Evolutionary conservation across 2,329 filamentous ascomycete genomes (phyloP).

Genomic region (Neobulgaria alba): DNA sequence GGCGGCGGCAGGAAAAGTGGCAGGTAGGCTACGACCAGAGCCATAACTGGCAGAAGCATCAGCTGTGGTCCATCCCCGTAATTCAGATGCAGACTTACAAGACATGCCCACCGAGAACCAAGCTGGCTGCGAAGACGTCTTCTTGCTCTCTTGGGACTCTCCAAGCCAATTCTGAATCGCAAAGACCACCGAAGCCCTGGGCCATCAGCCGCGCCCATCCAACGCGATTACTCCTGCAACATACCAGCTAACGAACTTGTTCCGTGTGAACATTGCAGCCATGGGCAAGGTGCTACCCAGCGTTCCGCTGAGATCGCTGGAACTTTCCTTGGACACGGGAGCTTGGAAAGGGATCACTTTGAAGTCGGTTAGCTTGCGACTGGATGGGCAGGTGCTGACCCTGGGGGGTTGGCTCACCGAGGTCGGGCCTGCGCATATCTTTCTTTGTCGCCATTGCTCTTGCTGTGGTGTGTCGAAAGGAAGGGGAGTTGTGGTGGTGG

Average conservation of each 20-base stretch:
- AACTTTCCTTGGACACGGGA: conserved; percentile 55
- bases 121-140: conserved; percentile 58
- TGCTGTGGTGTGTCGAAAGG: too few species aligned
- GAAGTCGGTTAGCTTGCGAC: conserved; percentile 1
- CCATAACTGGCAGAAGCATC: too few species aligned
- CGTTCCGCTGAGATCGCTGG: conserved; percentile 63
- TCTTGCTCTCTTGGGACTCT: conserved; percentile 60
- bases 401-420: conserved; percentile 54
- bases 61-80: too few species aligned
- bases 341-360: conserved; percentile 84
- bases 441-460: conserved; percentile 56
- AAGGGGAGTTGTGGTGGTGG: neutral
- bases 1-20: neutral
- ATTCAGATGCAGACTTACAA: conserved; percentile 39
- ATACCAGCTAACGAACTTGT: conserved; percentile 67
- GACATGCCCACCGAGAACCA: conserved; percentile 75
- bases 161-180: conserved; percentile 69
- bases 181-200: conserved; percentile 64
- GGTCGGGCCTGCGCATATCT: conserved; percentile 66
- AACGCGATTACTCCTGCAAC: too few species aligned
- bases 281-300: conserved; percentile 77
- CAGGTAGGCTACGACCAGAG: neutral
- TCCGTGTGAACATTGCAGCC: conserved; percentile 90
- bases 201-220: conserved; percentile 6
- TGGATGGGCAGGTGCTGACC: conserved; percentile 9